Conservation (phyloP, 2,329 filamentous ascomycete genomes). For the Monosporascus cannonballus region DNA sequence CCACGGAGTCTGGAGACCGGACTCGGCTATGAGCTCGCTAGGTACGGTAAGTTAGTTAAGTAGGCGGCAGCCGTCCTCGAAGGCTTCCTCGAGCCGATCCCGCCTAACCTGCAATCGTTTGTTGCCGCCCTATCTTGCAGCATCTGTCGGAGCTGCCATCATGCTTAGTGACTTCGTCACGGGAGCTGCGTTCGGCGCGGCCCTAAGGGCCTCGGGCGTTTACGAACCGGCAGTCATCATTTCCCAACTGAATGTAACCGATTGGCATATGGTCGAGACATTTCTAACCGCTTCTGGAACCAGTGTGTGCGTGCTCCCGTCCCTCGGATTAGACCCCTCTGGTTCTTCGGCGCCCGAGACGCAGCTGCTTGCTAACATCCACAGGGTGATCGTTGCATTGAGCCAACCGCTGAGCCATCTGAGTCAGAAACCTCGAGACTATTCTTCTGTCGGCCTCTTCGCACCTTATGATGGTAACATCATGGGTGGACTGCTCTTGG, state of each 20-base stretch:
- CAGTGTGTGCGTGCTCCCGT: conserved; percentile 46
- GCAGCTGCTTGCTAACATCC: not conserved
- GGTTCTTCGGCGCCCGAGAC: not conserved
- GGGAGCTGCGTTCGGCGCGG: conserved; percentile 56
- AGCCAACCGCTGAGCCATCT: conserved; percentile 38
- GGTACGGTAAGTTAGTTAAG: too few species aligned
- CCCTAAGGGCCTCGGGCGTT: conserved; percentile 54
- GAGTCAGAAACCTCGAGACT: conserved; percentile 39
- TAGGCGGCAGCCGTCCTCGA: too few species aligned
- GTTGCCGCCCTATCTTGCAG: not conserved
- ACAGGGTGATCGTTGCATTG: conserved; percentile 32
- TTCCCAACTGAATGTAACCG: conserved; percentile 51
- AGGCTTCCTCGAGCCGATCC: too few species aligned
- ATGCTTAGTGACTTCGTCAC: conserved; percentile 29
- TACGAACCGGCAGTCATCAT: conserved; percentile 54
- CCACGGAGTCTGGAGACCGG: not conserved
- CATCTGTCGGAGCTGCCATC: not conserved
- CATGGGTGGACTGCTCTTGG: conserved; percentile 55
- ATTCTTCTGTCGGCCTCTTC: conserved; percentile 47
- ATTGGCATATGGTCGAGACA: conserved; percentile 61
- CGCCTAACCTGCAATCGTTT: too few species aligned
- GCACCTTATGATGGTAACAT: conserved; percentile 57
- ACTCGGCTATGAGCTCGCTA: not conserved
- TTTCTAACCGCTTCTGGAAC: conserved; percentile 58
- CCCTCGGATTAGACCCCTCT: not conserved